Evolutionary conservation across 768 basidiomycete species (phyloP), one percentile per base, ranked within the genome.

Genomic region (Strobilomyces dryophilus): DNA sequence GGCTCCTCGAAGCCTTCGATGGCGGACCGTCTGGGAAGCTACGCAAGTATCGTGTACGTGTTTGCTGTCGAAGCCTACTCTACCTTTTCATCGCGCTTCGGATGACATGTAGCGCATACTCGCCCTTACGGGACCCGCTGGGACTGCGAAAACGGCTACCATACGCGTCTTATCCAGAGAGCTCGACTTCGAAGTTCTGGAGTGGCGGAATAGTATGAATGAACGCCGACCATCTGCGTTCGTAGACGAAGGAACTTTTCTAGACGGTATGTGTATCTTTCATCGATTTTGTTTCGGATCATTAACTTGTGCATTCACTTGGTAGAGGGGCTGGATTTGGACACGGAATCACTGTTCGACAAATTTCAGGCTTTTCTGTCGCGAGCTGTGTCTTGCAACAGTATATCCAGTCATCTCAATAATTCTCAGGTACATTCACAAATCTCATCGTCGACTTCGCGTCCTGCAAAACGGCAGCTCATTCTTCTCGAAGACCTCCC

Each of bases 61-160:
- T 14, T 29, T 29, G 29, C 29, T 29, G 29, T 9, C 29, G 35
- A 11, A 35, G 8, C 8, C 10, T 9, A 29, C 29, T 24, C 20
- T 20, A 0, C 20, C 5, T 20, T 11, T 21, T 40, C 10, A 3
- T 21, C 39, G 11, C 20, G 39, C 18, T 39, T 6, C 15, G 14
- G 37, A n/a, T 21, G 10, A 3, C 14, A 15, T 14, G 4, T 52
- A 98, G 90, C 79, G 93, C 43, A 83, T 99, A 27, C 79, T 98
- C 8, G 82, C 82, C 0, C 71, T 99, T 11, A 89, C 89, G 3
- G 95, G 95, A 1, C 91, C 92, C 0, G 85, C 95, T 8, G 95
- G 95, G 1, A 82, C 84, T 0, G 95, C 83, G 0, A 99, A 99
- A 74, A 97, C 95, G 0, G 80, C 93, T 0, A 92, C 92, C 0